Percentiles rank a stretch among this genome's conserved stretches.
Conservation (phyloP, 441 rosid genomes). For the Bruguiera hainesii region DNA sequence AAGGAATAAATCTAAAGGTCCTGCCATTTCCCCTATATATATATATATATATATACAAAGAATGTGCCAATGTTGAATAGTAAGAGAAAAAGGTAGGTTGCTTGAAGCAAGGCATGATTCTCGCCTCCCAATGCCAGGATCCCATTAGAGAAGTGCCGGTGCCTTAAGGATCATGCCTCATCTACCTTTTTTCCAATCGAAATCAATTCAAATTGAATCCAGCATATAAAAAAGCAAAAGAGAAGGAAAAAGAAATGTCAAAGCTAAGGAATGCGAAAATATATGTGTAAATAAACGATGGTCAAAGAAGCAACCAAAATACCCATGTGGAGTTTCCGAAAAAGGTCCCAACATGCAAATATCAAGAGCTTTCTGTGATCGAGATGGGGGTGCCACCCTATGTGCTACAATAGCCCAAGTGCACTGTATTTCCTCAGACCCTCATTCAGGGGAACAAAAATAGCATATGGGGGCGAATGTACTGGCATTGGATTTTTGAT, state of each 20-base stretch:
- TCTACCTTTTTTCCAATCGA: conserved; percentile 7
- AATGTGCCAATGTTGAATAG: background rate
- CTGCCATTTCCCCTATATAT: no score
- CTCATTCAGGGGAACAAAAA: conserved; percentile 14
- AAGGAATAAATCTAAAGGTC: no score
- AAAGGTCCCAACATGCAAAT: conserved; percentile 23
- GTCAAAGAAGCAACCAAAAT: conserved; percentile 17
- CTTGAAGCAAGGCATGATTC: conserved; percentile 12
- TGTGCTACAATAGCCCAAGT: conserved; percentile 19
- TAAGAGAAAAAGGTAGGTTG: conserved; percentile 6
- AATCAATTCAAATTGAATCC: conserved; percentile 10
- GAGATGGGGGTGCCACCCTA: conserved; percentile 26
- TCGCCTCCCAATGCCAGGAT: conserved; percentile 15
- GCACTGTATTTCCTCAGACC: conserved; percentile 17
- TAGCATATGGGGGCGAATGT: background rate
- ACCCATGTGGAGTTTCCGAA: conserved; percentile 34
- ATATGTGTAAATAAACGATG: background rate
- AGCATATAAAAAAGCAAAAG: background rate
- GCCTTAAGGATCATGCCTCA: conserved; percentile 12
- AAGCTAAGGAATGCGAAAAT: background rate
- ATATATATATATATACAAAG: no score
- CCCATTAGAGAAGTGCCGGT: conserved; percentile 10
- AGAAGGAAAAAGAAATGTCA: background rate
- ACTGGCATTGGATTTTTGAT: no score
- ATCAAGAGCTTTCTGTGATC: conserved; percentile 6